phyloP scores from a whole-genome alignment of 108 stramenopile species.

The Mediolabrus comicus region DNA sequence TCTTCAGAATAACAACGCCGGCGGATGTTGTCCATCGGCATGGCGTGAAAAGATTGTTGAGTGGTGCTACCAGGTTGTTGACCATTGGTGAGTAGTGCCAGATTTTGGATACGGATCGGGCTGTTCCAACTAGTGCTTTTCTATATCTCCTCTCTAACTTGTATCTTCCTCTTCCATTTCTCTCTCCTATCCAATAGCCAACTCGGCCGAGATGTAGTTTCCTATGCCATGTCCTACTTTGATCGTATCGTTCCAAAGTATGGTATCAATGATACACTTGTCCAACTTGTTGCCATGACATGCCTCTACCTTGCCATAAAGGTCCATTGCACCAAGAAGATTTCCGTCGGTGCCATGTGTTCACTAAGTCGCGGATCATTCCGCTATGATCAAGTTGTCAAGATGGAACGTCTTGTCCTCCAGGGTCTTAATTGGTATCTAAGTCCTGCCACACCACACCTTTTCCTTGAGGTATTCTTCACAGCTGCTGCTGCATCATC shows the following conservation, averaged over 20 bases:
- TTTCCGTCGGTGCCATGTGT: background rate
- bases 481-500: no score
- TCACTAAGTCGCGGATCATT: background rate
- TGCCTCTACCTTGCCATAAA: background rate
- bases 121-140: background rate
- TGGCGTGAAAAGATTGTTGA: background rate
- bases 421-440: background rate
- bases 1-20: background rate
- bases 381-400: background rate
- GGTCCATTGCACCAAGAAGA: background rate
- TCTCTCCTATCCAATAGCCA: background rate
- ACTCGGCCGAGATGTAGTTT: background rate
- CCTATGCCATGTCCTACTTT: slow-evolving; percentile 1
- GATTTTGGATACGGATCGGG: background rate
- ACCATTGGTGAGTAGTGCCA: background rate
- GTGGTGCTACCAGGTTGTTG: background rate
- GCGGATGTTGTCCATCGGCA: background rate
- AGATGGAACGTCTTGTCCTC: background rate
- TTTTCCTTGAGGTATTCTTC: background rate
- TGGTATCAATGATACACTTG: background rate
- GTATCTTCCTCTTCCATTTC: background rate
- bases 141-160: background rate
- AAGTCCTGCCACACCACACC: background rate
- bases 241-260: background rate
- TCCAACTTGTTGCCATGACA: background rate